These are phyloP conservation scores for Xenoacremonium recifei DNA, from an alignment of 2,329 filamentous ascomycete genomes.

Conservation along the genomic window DNA sequence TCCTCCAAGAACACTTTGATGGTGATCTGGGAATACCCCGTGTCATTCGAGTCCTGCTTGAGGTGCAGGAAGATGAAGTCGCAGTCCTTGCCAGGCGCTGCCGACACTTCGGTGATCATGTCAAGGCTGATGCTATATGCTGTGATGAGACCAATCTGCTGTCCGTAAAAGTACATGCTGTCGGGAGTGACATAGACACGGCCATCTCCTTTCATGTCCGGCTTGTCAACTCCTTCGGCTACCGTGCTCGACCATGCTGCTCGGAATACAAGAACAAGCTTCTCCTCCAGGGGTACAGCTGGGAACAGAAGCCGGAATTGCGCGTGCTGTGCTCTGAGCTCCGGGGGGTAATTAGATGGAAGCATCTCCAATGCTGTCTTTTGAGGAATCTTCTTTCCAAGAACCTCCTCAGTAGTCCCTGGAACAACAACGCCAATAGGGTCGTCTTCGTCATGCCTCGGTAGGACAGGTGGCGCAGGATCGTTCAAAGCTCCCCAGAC, in stretches of 20 bases:
- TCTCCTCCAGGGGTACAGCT: constrained; percentile 71
- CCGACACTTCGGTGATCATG: constrained; percentile 83
- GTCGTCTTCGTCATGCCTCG: constrained; percentile 36
- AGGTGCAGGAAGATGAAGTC: constrained; percentile 89
- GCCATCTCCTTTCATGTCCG: constrained; percentile 58
- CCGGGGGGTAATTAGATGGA: constrained; percentile 74
- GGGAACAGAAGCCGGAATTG: constrained; percentile 94
- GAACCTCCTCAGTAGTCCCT: constrained; percentile 26
- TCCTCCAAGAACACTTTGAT: constrained; percentile 94
- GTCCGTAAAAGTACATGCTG: constrained; percentile 94
- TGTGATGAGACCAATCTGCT: constrained; percentile 87
- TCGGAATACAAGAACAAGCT: constrained; percentile 86
- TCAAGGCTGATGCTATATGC: constrained; percentile 75
- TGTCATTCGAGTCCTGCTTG: constrained; percentile 59
- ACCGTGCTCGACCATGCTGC: constrained; percentile 70
- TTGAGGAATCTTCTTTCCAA: constrained; percentile 28
- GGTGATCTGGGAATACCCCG: constrained; percentile 70
- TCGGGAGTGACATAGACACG: constrained; percentile 84
- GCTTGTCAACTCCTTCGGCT: constrained; percentile 37
- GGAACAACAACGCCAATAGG: constrained; percentile 41
- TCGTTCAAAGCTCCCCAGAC: constrained; percentile 58
- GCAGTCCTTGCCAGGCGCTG: constrained; percentile 84
- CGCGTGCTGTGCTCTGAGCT: constrained; percentile 81
- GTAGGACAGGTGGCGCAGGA: constrained; percentile 29
- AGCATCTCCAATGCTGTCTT: constrained; percentile 53